Evolutionary conservation across 2,329 filamentous ascomycete genomes (phyloP).

Genomic region (Aspergillus brunneoviolaceus): DNA sequence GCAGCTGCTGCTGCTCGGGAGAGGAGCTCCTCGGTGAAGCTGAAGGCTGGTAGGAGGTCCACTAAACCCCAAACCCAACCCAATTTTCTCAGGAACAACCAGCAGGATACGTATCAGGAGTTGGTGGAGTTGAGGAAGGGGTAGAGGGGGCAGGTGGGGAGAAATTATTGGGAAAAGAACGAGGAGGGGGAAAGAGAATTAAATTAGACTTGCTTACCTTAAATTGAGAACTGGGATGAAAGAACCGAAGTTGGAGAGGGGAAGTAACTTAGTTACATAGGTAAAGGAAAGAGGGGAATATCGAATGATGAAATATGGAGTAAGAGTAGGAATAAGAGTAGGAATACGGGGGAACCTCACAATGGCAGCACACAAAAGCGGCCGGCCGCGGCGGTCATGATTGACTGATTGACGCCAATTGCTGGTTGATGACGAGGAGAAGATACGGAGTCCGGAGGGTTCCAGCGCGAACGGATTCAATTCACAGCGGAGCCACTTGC

Average conservation of each 20-base stretch:
- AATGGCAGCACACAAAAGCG: too few relatives aligned
- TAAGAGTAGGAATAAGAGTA: neutral
- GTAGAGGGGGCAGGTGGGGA: neutral
- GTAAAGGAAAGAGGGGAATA: conserved; percentile 1
- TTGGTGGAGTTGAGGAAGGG: neutral
- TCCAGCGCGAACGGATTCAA: conserved; percentile 3
- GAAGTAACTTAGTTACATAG: neutral
- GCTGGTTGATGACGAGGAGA: neutral
- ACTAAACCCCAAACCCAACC: neutral
- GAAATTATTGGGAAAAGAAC: neutral
- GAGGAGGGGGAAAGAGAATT: neutral
- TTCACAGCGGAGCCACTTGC: conserved; percentile 14
- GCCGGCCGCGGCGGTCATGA: too few relatives aligned
- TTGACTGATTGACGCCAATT: too few relatives aligned
- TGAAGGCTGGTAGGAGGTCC: neutral
- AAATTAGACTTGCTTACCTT: conserved; percentile 7
- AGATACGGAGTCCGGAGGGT: neutral
- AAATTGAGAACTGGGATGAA: neutral
- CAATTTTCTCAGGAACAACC: neutral
- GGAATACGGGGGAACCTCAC: too few relatives aligned
- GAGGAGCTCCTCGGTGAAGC: neutral
- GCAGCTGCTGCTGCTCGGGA: conserved; percentile 1
- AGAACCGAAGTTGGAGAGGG: neutral
- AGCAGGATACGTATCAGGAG: neutral
- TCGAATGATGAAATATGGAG: conserved; percentile 2